A percentile compares a stretch with the other conserved stretches of the same genome.
Evolutionary conservation across 2,329 filamentous ascomycete genomes (phyloP).

Genomic region (Fusarium solani-melongenae): DNA sequence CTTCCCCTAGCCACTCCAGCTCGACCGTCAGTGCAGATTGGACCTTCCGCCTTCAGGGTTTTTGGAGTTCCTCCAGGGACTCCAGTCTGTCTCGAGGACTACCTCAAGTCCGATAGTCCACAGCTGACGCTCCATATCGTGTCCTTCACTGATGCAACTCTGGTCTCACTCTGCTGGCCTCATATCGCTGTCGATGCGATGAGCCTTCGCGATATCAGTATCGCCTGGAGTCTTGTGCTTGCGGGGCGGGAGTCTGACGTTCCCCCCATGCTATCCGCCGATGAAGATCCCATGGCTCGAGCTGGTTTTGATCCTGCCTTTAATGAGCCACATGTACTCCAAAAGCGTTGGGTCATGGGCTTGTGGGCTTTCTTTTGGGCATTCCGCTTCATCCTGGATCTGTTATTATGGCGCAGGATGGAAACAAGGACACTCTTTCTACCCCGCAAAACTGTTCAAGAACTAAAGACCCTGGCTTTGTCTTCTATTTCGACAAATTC

Average conservation of each 20-base stretch:
- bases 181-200: constrained; percentile 11
- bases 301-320: constrained; percentile 5
- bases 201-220: constrained; percentile 1
- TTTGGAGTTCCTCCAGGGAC: not conserved
- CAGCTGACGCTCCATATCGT: constrained; percentile 18
- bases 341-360: not conserved
- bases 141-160: constrained; percentile 15
- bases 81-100: constrained; percentile 1
- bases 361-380: not conserved
- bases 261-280: not conserved
- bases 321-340: not conserved
- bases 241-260: not conserved
- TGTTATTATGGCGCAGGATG: constrained; percentile 1
- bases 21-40: not conserved
- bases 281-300: constrained; percentile 12
- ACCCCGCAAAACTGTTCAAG: not conserved
- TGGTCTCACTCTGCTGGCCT: constrained; percentile 20
- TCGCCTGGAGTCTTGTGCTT: constrained; percentile 16
- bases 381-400: not conserved
- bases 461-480: not conserved
- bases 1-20: constrained; percentile 46
- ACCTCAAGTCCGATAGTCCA: constrained; percentile 8
- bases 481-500: not conserved
- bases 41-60: not conserved
- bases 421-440: constrained; percentile 8